Evolutionary conservation across 768 basidiomycete genomes (phyloP), one percentile per base, ranked within the genome.

Genomic region (Trametes cinnabarina): DNA sequence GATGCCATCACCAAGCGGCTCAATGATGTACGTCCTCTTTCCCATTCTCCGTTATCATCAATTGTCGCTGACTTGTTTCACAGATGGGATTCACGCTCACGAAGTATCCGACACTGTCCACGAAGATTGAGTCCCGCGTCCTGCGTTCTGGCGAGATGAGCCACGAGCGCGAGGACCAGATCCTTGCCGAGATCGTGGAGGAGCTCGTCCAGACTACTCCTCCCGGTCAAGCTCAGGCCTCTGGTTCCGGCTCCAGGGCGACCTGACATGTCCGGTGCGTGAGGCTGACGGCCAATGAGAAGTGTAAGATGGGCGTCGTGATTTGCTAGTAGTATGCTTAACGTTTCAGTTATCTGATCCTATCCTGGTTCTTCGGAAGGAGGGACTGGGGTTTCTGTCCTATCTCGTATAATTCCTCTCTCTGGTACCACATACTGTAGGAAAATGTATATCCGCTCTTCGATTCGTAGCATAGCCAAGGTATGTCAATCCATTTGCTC

Each of bases 11-110:
- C 76, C 55, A 81, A 70, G 64, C 80, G 83, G 63, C 74, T 91
- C 15, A 79, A 80, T 52, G 88, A 87, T 67, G 87, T 90, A 69
- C 49, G 84, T 47, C 32, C n/a, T 34, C 14, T 55, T 40, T 46
- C 26, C 49, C 30, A 23, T 32, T 49, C 40, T 23, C 25, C 53
- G 3, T 40, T 23, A 32, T 7, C 34, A 48, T 39, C 34, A 20
- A 34, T 32, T 19, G 44, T 52, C 61, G 50, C 51, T 43, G 22
- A 26, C 9, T 5, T 28, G 10, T 26, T 47, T 35, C 39, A 30
- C 46, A 90, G 88, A 89, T 90, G 88, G 88, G 88, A n/a, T 88
- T 90, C 63, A 84, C 82, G 11, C 77, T 83, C 54, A 73, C 73
- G 46, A 75, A 77, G 17, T 78, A 85, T 68, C 83, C 86, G 35